These are phyloP conservation scores for Macrocystidia cucumis DNA, from an alignment of 1,284 basidiomycete genomes.

Conservation along the genomic window DNA sequence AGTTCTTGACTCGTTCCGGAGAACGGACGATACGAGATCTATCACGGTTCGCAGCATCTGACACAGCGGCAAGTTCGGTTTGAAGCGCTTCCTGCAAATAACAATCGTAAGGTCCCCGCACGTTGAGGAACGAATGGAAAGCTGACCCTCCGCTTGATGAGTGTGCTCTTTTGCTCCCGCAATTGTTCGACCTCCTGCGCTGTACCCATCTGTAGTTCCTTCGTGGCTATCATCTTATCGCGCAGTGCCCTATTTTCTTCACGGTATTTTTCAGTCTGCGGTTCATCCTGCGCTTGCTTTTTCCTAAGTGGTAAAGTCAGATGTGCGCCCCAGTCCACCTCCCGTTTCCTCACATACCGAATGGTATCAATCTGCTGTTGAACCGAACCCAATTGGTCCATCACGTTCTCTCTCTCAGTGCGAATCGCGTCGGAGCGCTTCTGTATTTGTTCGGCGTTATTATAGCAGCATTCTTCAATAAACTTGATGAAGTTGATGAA, in stretches of 20 bases:
- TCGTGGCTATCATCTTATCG: constrained; percentile 56
- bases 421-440: constrained; percentile 49
- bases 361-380: constrained; percentile 49
- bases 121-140: not conserved
- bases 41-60: constrained; percentile 53
- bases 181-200: constrained; percentile 56
- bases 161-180: constrained; percentile 56
- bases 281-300: constrained; percentile 65
- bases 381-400: constrained; percentile 42
- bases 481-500: constrained; percentile 94
- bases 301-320: constrained; percentile 30
- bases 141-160: constrained; percentile 49
- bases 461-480: constrained; percentile 59
- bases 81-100: constrained; percentile 46
- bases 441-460: constrained; percentile 52
- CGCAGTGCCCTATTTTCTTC: constrained; percentile 56
- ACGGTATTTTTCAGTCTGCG: constrained; percentile 53
- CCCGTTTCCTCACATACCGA: constrained; percentile 40
- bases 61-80: constrained; percentile 45
- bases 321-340: constrained; percentile 1
- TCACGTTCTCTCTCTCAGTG: constrained; percentile 47
- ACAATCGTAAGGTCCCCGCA: constrained; percentile 1
- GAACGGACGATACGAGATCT: constrained; percentile 78
- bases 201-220: constrained; percentile 53
- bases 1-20: constrained; percentile 77